Percentiles rank a stretch among this genome's conserved stretches.
Evolutionary conservation across 345 rosid genomes (phyloP).

Genomic region (Rhizophora mangle): DNA sequence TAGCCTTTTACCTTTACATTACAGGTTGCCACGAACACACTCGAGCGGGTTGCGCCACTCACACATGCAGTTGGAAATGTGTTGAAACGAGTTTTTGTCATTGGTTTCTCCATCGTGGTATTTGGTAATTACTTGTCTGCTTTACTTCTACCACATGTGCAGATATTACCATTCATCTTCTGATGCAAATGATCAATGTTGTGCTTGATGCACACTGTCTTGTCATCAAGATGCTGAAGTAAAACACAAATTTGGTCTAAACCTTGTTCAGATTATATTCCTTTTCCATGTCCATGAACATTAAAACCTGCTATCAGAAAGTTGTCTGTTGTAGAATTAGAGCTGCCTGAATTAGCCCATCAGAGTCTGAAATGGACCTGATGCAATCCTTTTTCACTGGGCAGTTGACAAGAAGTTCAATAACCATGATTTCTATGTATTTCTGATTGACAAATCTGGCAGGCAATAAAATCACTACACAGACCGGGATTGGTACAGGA

Average conservation of each 20-base stretch:
- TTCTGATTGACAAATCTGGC: constrained; percentile 14
- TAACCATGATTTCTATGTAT: neutral
- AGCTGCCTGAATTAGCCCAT: neutral
- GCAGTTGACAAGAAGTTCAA: too few species aligned
- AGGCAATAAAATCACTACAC: constrained; percentile 53
- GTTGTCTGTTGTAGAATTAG: neutral
- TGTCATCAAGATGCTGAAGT: neutral
- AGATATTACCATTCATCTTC: neutral
- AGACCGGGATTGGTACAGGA: constrained; percentile 49
- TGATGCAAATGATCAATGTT: neutral
- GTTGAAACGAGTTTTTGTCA: constrained; percentile 48
- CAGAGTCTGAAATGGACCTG: neutral
- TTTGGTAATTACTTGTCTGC: constrained; percentile 31
- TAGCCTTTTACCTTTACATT: constrained; percentile 13
- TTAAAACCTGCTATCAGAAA: too few species aligned
- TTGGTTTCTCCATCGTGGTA: constrained; percentile 48
- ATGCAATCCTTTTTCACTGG: neutral
- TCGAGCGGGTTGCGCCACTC: constrained; percentile 51
- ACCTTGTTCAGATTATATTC: neutral
- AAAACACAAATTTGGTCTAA: neutral
- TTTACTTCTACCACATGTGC: too few species aligned
- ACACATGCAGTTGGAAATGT: constrained; percentile 59
- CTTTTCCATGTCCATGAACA: neutral
- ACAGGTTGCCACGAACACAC: constrained; percentile 52
- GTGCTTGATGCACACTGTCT: neutral